Conservation (phyloP, 495 filamentous ascomycete genomes). For the Hyaloscypha variabilis region DNA sequence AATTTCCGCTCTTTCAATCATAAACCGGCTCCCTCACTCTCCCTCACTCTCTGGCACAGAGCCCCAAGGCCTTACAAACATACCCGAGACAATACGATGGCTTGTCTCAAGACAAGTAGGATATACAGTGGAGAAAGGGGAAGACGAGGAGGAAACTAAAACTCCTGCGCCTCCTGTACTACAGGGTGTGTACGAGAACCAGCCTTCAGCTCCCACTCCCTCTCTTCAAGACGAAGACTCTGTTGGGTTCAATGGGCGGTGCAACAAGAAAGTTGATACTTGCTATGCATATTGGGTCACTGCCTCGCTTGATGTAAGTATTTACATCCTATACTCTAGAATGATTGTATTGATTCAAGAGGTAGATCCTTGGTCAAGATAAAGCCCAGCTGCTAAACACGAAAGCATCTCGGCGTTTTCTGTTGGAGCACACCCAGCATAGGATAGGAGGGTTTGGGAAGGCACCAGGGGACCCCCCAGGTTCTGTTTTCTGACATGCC, state of each 20-base stretch:
- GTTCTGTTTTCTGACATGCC: constrained; percentile 27
- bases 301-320: constrained; percentile 63
- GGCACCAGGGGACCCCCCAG: constrained; percentile 71
- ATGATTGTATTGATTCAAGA: background rate
- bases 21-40: constrained; percentile 52
- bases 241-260: constrained; percentile 82
- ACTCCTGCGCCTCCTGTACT: constrained; percentile 25
- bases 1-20: constrained; percentile 70
- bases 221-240: constrained; percentile 36
- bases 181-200: constrained; percentile 28
- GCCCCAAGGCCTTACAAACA: constrained; percentile 40
- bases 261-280: constrained; percentile 88
- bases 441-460: constrained; percentile 90
- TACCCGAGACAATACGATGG: constrained; percentile 55
- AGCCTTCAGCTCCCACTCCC: constrained; percentile 42
- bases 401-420: constrained; percentile 67
- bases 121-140: constrained; percentile 41
- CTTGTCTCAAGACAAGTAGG: constrained; percentile 69
- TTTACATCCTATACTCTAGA: background rate
- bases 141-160: background rate
- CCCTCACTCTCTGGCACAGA: constrained; percentile 35
- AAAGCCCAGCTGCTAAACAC: constrained; percentile 61
- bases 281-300: constrained; percentile 94
- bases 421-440: constrained; percentile 90
- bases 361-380: constrained; percentile 61